phyloP scores from a whole-genome alignment of 345 rosid species.

The Dipteronia dyeriana region DNA sequence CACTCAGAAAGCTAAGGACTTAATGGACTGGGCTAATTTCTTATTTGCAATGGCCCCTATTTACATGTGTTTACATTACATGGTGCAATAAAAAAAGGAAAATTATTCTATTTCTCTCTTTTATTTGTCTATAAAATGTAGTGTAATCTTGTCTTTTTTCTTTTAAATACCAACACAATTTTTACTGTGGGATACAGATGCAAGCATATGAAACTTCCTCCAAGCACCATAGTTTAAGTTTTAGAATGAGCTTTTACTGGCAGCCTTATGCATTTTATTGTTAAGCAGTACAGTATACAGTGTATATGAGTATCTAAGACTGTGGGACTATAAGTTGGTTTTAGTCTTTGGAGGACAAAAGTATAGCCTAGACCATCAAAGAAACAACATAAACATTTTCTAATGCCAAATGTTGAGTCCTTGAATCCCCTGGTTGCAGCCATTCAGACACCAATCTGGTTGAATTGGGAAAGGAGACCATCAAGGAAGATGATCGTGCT shows the following conservation, averaged over 20 bases:
- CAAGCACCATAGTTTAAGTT: not conserved
- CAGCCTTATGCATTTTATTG: not conserved
- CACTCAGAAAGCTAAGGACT: not conserved
- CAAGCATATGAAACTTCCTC: not conserved
- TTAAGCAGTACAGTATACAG: not conserved
- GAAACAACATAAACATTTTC: slow-evolving; percentile 1
- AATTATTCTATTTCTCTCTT: not conserved
- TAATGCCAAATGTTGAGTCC: slow-evolving; percentile 19
- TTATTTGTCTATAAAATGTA: not conserved
- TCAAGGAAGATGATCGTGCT: slow-evolving; percentile 81
- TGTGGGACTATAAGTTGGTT: not conserved
- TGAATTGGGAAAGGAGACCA: slow-evolving; percentile 65
- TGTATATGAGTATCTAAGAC: not conserved
- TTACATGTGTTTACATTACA: slow-evolving; percentile 7
- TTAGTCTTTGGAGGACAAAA: not conserved
- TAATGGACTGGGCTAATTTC: slow-evolving; percentile 9
- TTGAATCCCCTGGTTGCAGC: slow-evolving; percentile 46
- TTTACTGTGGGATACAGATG: not conserved
- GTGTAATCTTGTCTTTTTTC: not conserved
- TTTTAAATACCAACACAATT: not conserved
- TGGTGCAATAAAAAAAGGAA: not conserved
- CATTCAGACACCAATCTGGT: slow-evolving; percentile 86
- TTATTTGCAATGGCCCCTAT: not conserved
- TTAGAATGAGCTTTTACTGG: not conserved
- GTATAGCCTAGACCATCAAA: not conserved